Evolutionary conservation across 305 asterid species (phyloP).

Genomic region (Stenogyne calaminthoides): DNA sequence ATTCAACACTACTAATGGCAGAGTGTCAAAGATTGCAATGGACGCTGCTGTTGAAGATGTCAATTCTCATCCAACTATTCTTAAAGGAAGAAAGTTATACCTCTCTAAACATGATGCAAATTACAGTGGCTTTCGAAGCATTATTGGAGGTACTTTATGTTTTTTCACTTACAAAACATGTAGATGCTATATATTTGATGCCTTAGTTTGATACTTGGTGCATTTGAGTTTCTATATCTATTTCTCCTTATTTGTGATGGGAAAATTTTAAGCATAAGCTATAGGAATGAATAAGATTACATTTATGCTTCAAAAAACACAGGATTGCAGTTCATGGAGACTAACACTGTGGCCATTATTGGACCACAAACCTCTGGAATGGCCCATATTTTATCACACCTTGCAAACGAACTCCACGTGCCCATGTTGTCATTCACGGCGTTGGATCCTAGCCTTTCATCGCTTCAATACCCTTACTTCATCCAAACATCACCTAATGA

Average conservation of each 20-base stretch:
- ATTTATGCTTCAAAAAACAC: slow-evolving; percentile 21
- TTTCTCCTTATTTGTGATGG: not conserved
- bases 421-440: slow-evolving; percentile 88
- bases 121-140: slow-evolving; percentile 64
- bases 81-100: slow-evolving; percentile 50
- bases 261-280: not conserved
- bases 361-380: slow-evolving; percentile 80
- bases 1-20: slow-evolving; percentile 58
- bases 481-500: slow-evolving; percentile 82
- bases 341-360: slow-evolving; percentile 70
- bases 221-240: not conserved
- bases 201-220: not conserved
- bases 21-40: slow-evolving; percentile 74
- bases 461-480: slow-evolving; percentile 87
- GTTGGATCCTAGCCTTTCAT: slow-evolving; percentile 69
- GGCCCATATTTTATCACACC: slow-evolving; percentile 84
- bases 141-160: slow-evolving; percentile 62
- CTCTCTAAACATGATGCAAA: slow-evolving; percentile 67
- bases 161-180: not conserved
- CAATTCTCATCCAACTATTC: slow-evolving; percentile 64
- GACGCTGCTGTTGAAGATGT: slow-evolving; percentile 77
- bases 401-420: slow-evolving; percentile 80
- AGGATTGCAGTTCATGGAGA: slow-evolving; percentile 82
- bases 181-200: not conserved
- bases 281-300: not conserved